Base-by-base conservation (phyloP, 2,329 filamentous ascomycete genomes). In the Cercospora nicotianae region DNA sequence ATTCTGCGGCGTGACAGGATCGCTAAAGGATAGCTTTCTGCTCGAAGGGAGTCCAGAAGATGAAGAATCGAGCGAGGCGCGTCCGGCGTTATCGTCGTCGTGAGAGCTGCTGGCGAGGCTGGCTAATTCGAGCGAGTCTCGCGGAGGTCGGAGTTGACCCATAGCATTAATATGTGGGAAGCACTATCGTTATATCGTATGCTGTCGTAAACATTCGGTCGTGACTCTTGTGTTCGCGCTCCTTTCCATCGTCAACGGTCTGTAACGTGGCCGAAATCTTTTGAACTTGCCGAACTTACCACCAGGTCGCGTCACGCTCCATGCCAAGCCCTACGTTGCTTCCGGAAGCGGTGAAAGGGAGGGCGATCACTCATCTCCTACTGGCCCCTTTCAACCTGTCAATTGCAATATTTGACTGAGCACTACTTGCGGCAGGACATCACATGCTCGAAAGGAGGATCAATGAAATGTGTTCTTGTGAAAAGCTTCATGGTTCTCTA, bases 111-210 rank as follows among this genome's bases (percentile, higher is more conserved):
- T 96, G 68, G 94, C 95, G 71, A 99, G 89, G 63, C 94, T 97
- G 69, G 94, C 95, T 67, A 99, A 90, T 83, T 99, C 95, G 77
- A 99, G 89, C 58, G 94, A 98, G 85, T 99, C 95, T 82, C 95
- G 92, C 69, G 88, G 82, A 12, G 83, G 70, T 16, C 67, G 67
- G 59, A 69, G 66, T 63, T 69, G 66, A 45, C 57, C 64, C 66
- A 68, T 68, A 10, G 57, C 57, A 60, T 36, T 20, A 59, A 28
- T 36, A 5, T 36, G 30, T 36, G 55, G 28, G 3, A 33, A 28
- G 20, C 18, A 13, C 42, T 64, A 39, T 64, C 48, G 51, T 48
- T 57, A 31, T 65, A 36, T 60, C 36, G 55, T 60, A 31, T 57
- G 33, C 53, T 65, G 60, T 65, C 33, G 63, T 60, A 65, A 26